These are phyloP conservation scores for Monosporascus sp. DNA, from an alignment of 2,329 filamentous ascomycete genomes.

Conservation along the genomic window DNA sequence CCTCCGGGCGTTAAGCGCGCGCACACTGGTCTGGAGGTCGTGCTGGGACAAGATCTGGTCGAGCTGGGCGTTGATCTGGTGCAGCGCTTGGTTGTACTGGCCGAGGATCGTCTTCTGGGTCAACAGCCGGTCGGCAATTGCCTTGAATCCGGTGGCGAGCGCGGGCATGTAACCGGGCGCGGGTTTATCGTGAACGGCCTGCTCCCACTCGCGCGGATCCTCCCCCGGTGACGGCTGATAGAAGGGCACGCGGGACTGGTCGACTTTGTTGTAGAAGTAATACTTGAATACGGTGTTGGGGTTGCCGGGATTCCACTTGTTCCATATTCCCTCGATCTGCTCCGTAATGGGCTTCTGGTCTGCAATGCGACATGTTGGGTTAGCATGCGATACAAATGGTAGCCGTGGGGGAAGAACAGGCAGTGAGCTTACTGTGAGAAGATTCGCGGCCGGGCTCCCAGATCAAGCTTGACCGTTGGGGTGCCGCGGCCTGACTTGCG, in stretches of 20 bases:
- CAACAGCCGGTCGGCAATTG: constrained; percentile 66
- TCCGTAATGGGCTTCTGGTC: constrained; percentile 69
- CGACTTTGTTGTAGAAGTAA: constrained; percentile 85
- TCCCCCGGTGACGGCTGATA: constrained; percentile 67
- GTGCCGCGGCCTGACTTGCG: constrained; percentile 34
- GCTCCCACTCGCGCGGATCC: constrained; percentile 76
- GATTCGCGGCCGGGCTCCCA: constrained; percentile 28
- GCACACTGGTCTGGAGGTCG: constrained; percentile 70
- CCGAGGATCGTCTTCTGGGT: constrained; percentile 65
- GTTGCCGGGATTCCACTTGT: constrained; percentile 69
- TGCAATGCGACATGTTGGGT: constrained; percentile 24
- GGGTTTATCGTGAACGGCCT: constrained; percentile 75
- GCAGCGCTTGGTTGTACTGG: constrained; percentile 65
- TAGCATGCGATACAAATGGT: constrained; percentile 1
- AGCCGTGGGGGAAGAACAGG: background rate
- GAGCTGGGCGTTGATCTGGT: constrained; percentile 73
- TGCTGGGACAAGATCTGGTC: constrained; percentile 69
- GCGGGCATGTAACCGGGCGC: constrained; percentile 72
- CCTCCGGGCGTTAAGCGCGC: constrained; percentile 66
- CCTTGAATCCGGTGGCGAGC: constrained; percentile 66
- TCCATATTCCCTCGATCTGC: constrained; percentile 64
- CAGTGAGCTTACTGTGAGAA: constrained; percentile 11
- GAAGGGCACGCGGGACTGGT: constrained; percentile 68
- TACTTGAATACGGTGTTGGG: constrained; percentile 70
- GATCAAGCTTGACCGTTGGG: constrained; percentile 16